Evolutionary conservation across 1,284 basidiomycete genomes (phyloP), one percentile per base, ranked within the genome.

Genomic region (Tetrapyrgos nigripes): DNA sequence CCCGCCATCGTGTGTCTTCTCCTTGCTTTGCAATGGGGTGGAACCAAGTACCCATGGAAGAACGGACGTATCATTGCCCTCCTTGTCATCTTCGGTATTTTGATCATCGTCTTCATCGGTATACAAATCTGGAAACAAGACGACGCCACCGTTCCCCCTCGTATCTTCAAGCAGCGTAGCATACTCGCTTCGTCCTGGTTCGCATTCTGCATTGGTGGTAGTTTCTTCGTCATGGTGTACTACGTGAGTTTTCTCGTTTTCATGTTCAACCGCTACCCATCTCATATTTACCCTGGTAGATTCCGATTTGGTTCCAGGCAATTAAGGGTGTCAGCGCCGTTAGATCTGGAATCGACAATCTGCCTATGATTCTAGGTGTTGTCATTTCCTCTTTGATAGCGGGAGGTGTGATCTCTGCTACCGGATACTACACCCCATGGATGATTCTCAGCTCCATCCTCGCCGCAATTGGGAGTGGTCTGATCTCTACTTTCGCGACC

Each of bases 301-400:
- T 80, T 0, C 79, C 79, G 0, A 71, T 81, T 29, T 80, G 73
- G 69, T 80, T 78, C 67, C 75, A 81, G 64, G 78, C 78, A 21
- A 73, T 75, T 61, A 69, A 75, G 60, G 54, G 63, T 28, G 73
- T 72, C 43, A 64, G 72, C 4, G 72, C 80, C 1, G 76, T 78
- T n/a, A 70, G 75, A 4, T 64, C 62, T 14, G 62, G 62, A 28
- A 53, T 64, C 37, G 44, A 55, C n/a, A 44, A 49, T 26, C 43
- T 62, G 3, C 61, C 61, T 17, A 57, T 60, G 52, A 57, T 62
- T 17, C 51, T 62, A 21, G 53, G 58, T 37, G 55, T 60, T 24
- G 55, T 57, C 26, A 27, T 60, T 13, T 50, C 58, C 8, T 53
- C 58, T 4, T 48, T 60, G 6, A 13, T 60, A 27, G 58, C 48